phyloP scores from a whole-genome alignment of 2,329 filamentous ascomycete genomes.

The Hansfordia pulvinata region DNA sequence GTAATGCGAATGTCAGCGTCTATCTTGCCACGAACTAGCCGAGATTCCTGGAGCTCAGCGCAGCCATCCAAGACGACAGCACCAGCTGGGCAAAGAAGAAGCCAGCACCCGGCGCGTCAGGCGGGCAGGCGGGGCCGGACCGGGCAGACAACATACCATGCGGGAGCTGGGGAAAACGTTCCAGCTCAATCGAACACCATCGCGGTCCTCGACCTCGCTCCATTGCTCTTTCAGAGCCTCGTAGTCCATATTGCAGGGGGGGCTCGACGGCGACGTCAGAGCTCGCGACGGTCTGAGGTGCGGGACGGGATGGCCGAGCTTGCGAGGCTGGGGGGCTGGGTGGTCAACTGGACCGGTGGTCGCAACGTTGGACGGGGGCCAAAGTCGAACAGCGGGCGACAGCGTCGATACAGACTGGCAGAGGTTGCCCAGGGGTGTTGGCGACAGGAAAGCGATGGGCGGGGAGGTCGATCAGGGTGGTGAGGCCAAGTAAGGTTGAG shows the following conservation, averaged over 20 bases:
- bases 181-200: slow-evolving; percentile 94
- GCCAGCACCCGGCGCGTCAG: too few species aligned
- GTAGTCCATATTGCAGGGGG: slow-evolving; percentile 58
- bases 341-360: too few species aligned
- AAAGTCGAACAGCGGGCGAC: too few species aligned
- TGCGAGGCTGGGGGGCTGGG: not conserved
- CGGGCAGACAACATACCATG: slow-evolving; percentile 50
- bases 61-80: slow-evolving; percentile 5
- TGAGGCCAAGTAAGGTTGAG: too few species aligned
- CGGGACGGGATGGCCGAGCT: not conserved
- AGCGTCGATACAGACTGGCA: too few species aligned
- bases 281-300: not conserved
- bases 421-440: too few species aligned
- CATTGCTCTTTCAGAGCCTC: slow-evolving; percentile 90
- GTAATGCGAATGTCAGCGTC: too few species aligned
- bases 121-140: slow-evolving; percentile 10
- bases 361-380: too few species aligned
- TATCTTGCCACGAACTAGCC: too few species aligned
- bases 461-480: too few species aligned
- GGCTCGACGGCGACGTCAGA: not conserved
- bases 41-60: too few species aligned
- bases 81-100: slow-evolving; percentile 2
- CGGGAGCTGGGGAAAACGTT: slow-evolving; percentile 97
- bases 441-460: too few species aligned
- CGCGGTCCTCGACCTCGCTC: slow-evolving; percentile 90